Evolutionary conservation across 177 flowering plant genomes (phyloP).

Genomic region (Telopea speciosissima): DNA sequence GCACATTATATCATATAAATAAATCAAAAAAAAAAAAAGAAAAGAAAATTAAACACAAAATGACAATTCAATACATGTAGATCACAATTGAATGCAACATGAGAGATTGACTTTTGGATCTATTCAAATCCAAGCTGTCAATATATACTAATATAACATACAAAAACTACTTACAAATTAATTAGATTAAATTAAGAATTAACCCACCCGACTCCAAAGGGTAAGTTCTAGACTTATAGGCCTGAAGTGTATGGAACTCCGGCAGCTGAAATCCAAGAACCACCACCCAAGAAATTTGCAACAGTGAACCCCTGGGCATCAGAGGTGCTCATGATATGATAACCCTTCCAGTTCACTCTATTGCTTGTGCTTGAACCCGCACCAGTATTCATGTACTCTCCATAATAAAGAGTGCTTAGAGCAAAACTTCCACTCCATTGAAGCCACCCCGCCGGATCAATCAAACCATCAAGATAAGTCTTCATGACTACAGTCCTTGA

Average conservation of each 20-base stretch:
- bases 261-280: constrained; percentile 25
- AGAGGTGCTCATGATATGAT: constrained; percentile 9
- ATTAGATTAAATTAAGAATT: no score
- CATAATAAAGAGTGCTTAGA: constrained; percentile 24
- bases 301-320: constrained; percentile 24
- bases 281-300: constrained; percentile 15
- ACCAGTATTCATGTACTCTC: constrained; percentile 28
- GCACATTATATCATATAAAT: no score
- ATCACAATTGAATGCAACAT: no score
- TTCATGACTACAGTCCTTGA: constrained; percentile 28
- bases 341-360: constrained; percentile 23
- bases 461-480: constrained; percentile 17
- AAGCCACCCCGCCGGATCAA: constrained; percentile 23
- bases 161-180: no score
- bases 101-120: no score
- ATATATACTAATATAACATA: no score
- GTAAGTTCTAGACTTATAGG: constrained; percentile 9
- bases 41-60: no score
- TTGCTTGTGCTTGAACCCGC: constrained; percentile 15
- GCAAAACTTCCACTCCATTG: constrained; percentile 26
- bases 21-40: no score
- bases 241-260: constrained; percentile 21
- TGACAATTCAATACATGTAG: no score
- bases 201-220: no score
- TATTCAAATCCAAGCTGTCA: no score